Evolutionary conservation across 768 basidiomycete species (phyloP), one percentile per base, ranked within the genome.

Genomic region (Pisolithus albus): DNA sequence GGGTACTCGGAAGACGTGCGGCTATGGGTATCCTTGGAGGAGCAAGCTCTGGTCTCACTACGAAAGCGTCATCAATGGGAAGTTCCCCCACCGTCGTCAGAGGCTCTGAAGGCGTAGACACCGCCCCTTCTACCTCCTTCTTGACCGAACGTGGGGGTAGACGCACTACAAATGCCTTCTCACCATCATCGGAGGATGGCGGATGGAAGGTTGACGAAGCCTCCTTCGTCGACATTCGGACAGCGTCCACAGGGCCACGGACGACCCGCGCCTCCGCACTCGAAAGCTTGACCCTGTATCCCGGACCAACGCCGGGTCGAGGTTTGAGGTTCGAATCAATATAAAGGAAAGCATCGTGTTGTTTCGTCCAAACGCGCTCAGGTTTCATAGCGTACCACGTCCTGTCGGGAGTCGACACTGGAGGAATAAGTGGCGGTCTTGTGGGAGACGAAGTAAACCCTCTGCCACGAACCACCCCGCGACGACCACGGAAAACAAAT

Each of bases 301-400:
- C 72, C 26, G 75, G 72, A 5, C 75, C 77, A 43, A 78, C 76
- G 19, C 81, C 80, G 11, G 69, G 70, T n/a, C 81, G 79, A 11
- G 81, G 74, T 61, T 82, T 83, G 23, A 80, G 70, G 23, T 77
- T 66, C 15, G 74, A 60, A 46, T 89, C 86, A 46, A 79, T 75
- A 69, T 83, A 84, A 16, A 91, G 80, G 64, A 82, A 86, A 3
- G 74, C 77, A 59, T 91, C 88, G 57, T 84, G 80, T 49, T 89
- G 86, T 61, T 89, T 90, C 8, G 89, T 91, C 88, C 88, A 91
- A 59, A 82, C 75, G 42, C 77, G 76, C 61, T 92, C 89, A 8
- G 88, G 88, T 63, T 87, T 89, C 78, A 80, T 79, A 7, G 77
- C 68, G 61, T 78, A 89, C 81, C 87, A 87, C 40, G 78, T 73